Conservation (phyloP, 2,329 filamentous ascomycete species). For the Penicillium sp. region DNA sequence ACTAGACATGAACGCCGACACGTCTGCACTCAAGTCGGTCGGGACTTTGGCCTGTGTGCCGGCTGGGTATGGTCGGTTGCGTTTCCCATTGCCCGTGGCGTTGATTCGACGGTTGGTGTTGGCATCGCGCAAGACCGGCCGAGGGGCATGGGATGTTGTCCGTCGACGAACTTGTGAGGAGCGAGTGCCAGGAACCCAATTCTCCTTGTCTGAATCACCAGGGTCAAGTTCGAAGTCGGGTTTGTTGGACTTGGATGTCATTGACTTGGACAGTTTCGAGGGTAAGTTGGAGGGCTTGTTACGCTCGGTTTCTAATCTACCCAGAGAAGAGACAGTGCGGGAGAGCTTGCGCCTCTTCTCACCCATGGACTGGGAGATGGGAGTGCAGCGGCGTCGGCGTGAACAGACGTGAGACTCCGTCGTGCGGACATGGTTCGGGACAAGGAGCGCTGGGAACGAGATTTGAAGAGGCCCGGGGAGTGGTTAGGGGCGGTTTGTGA, state of each 20-base stretch:
- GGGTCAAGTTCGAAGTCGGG: slow-evolving; percentile 46
- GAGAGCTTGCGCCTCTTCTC: slow-evolving; percentile 60
- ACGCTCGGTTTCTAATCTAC: slow-evolving; percentile 52
- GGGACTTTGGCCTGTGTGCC: slow-evolving; percentile 35
- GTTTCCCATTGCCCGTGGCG: slow-evolving; percentile 24
- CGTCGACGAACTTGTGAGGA: slow-evolving; percentile 38
- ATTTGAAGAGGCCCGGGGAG: slow-evolving; percentile 74
- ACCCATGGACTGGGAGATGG: slow-evolving; percentile 41
- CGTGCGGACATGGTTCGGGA: slow-evolving; percentile 53
- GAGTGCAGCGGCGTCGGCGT: slow-evolving; percentile 46
- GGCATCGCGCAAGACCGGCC: slow-evolving; percentile 46
- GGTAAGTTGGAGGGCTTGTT: slow-evolving; percentile 35
- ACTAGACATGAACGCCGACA: slow-evolving; percentile 69
- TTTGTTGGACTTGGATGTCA: slow-evolving; percentile 28
- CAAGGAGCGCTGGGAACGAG: slow-evolving; percentile 55
- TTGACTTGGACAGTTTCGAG: slow-evolving; percentile 24
- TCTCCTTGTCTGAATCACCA: slow-evolving; percentile 91
- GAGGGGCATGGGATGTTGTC: slow-evolving; percentile 26
- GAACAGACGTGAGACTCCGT: slow-evolving; percentile 38
- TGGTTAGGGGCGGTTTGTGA: slow-evolving; percentile 60
- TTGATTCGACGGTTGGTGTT: slow-evolving; percentile 27
- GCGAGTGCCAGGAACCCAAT: slow-evolving; percentile 60
- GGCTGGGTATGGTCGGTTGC: slow-evolving; percentile 24
- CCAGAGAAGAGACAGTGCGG: slow-evolving; percentile 58
- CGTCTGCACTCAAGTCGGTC: slow-evolving; percentile 54